These are phyloP conservation scores for Fusarium graminum DNA, from an alignment of 2,329 filamentous ascomycete species.

Conservation along the genomic window DNA sequence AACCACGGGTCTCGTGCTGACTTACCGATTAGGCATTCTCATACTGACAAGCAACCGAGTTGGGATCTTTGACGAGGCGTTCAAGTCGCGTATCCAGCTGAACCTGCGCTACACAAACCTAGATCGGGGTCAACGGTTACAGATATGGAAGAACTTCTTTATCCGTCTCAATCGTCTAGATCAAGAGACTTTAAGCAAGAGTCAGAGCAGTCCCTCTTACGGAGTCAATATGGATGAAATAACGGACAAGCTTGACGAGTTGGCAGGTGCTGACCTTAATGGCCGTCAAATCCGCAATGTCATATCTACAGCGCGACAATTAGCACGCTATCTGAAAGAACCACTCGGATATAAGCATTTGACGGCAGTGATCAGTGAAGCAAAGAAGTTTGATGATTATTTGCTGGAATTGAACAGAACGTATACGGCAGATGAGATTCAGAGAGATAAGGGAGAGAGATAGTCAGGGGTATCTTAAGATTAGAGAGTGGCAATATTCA, in stretches of 20 bases:
- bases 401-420: background rate
- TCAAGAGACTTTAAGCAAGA: background rate
- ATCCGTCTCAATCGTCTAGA: background rate
- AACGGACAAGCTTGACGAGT: background rate
- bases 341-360: background rate
- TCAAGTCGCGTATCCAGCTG: background rate
- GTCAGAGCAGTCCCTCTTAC: background rate
- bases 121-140: fast-evolving
- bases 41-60: constrained; percentile 3
- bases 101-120: background rate
- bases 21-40: background rate
- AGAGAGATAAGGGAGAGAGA: background rate
- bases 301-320: background rate
- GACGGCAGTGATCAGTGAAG: fast-evolving
- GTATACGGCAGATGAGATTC: background rate
- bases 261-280: background rate
- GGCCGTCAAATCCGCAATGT: background rate
- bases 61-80: background rate
- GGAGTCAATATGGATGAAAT: background rate
- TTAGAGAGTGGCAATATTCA: no score
- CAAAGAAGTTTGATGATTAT: background rate
- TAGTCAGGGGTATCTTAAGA: background rate
- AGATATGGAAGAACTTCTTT: background rate
- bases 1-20: background rate
- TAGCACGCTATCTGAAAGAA: background rate